These are phyloP conservation scores for Lyophyllum shimeji DNA, from an alignment of 768 basidiomycete genomes.

Conservation along the genomic window DNA sequence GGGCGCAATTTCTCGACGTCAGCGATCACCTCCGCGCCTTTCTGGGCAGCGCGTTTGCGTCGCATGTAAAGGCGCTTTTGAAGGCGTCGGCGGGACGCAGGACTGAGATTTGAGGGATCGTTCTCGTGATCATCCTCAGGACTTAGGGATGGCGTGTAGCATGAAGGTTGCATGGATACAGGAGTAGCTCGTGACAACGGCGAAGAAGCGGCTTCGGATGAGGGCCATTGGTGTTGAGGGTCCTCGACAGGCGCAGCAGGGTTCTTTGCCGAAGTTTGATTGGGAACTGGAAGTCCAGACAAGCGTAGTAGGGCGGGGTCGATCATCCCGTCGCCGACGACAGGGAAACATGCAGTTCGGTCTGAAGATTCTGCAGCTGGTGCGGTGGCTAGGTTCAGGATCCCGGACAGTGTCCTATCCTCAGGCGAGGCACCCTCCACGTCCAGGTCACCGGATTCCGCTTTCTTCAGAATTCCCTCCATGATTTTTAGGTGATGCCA, in stretches of 20 bases:
- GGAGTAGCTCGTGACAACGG: conserved; percentile 1
- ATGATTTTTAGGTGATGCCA: conserved; percentile 25
- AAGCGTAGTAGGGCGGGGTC: conserved; percentile 11
- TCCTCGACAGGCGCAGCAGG: not conserved
- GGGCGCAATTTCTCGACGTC: conserved; percentile 32
- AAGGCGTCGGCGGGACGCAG: conserved; percentile 51
- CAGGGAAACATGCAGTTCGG: conserved; percentile 7
- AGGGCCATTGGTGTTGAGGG: not conserved
- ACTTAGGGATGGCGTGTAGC: conserved; percentile 9
- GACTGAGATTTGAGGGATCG: conserved; percentile 35
- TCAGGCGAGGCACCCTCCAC: conserved; percentile 14
- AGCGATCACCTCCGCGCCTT: conserved; percentile 33
- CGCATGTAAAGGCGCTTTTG: conserved; percentile 74
- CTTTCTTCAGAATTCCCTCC: conserved; percentile 23
- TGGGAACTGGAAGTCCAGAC: conserved; percentile 6
- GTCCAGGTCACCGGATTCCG: conserved; percentile 7
- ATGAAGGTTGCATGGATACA: conserved; percentile 5
- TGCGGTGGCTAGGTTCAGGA: not conserved
- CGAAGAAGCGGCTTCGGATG: conserved; percentile 2
- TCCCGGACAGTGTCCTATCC: conserved; percentile 13
- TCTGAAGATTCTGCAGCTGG: conserved; percentile 5
- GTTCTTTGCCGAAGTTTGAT: not conserved
- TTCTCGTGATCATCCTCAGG: conserved; percentile 5
- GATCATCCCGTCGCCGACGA: conserved; percentile 12
- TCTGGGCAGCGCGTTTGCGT: conserved; percentile 55